Conservation (phyloP, 345 rosid species). For the Zanthoxylum bungeanum region DNA sequence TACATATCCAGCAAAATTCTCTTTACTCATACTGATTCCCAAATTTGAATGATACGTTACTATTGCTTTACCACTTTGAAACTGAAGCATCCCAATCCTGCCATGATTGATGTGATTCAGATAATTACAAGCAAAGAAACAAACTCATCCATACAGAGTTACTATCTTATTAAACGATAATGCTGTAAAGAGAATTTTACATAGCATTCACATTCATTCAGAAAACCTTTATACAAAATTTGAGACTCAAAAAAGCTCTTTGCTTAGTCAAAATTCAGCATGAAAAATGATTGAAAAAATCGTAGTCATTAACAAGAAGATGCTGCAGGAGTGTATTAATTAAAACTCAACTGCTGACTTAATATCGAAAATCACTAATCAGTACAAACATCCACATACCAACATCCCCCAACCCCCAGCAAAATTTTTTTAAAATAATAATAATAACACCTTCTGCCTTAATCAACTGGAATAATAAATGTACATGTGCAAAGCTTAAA, state of each 20-base stretch:
- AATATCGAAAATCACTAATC: not conserved
- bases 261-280: not conserved
- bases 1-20: conserved; percentile 15
- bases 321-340: not conserved
- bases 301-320: not conserved
- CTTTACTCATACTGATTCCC: conserved; percentile 32
- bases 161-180: not conserved
- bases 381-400: too few relatives aligned
- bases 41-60: conserved; percentile 13
- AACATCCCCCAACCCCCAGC: too few relatives aligned
- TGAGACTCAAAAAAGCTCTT: not conserved
- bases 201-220: not conserved
- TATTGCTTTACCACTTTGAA: conserved; percentile 18
- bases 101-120: conserved; percentile 10
- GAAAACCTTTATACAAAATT: not conserved
- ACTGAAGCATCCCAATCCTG: conserved; percentile 34
- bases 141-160: not conserved
- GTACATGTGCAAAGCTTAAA: too few relatives aligned
- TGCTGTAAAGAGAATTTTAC: not conserved
- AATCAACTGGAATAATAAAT: too few relatives aligned
- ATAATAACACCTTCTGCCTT: too few relatives aligned
- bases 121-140: not conserved
- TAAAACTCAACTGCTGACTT: not conserved
- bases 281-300: not conserved
- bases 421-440: not conserved